Base-by-base conservation (phyloP, 1,139 yeast species). In the Debaryomyces robertsiae region DNA sequence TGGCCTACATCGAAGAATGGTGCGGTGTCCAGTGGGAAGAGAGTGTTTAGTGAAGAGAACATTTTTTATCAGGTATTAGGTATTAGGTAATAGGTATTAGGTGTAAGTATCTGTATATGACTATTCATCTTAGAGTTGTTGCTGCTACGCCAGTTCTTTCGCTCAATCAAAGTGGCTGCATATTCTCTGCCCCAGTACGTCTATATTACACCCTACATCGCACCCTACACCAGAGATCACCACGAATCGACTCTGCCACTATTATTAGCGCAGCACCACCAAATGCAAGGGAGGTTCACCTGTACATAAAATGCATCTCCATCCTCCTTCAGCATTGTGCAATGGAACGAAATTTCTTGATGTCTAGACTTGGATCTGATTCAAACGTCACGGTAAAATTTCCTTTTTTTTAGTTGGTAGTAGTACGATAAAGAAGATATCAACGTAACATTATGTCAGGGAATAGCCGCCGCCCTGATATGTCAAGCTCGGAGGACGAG, bases 11-110 rank as follows among this genome's bases (percentile, higher is more conserved):
- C 1, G 90, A 87, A 57, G 98, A 93, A 61, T 87, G 85, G 84
- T 86, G 87, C 48, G 96, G 93, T 22, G 96, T 91, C 9, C 98
- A 93, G 63, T 93, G 98, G 98, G 98, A 93, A 61, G 82, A 77
- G 47, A 66, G 70, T 45, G 68, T 68, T 15, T 33, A 33, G 30
- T n/a, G n/a, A n/a, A n/a, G n/a, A n/a, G n/a, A n/a, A n/a, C n/a
- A n/a, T n/a, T n/a, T n/a, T n/a, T n/a, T n/a, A n/a, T n/a, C n/a
- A n/a, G n/a, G n/a, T n/a, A n/a, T n/a, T n/a, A n/a, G n/a, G n/a
- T n/a, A n/a, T n/a, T n/a, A n/a, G n/a, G n/a, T n/a, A n/a, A n/a
- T n/a, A n/a, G n/a, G n/a, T n/a, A n/a, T n/a, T n/a, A n/a, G n/a
- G n/a, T n/a, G n/a, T n/a, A n/a, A 14, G 25, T 33, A 13, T 33